Evolutionary conservation across 148 eudicot genomes (phyloP).

Genomic region (Dysphania ambrosioides): DNA sequence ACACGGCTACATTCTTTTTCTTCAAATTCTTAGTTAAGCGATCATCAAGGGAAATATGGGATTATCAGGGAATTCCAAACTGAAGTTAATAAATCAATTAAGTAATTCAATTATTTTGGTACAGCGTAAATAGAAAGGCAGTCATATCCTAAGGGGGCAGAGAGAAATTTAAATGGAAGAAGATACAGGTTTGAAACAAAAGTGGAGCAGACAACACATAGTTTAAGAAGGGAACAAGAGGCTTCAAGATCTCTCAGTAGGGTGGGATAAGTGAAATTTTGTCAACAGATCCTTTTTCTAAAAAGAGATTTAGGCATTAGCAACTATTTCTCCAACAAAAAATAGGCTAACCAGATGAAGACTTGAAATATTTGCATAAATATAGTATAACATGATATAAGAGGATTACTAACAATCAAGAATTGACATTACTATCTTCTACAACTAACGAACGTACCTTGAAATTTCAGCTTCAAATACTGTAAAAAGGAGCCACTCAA

Average conservation of each 20-base stretch:
- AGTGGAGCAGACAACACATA: neutral
- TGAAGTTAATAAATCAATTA: no score
- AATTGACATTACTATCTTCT: neutral
- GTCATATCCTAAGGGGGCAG: no score
- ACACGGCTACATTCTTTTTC: no score
- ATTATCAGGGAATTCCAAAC: neutral
- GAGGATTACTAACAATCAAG: no score
- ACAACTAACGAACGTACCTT: slow-evolving; percentile 41
- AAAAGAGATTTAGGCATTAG: neutral
- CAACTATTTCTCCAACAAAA: no score
- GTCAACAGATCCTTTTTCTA: neutral
- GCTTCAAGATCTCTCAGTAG: neutral
- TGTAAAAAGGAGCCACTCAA: slow-evolving; percentile 99
- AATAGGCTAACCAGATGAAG: neutral
- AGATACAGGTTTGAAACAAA: neutral
- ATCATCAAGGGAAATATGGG: neutral
- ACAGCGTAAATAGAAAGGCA: no score
- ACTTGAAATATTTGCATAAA: neutral
- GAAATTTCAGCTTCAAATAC: slow-evolving; percentile 98
- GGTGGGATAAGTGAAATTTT: neutral
- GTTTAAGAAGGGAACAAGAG: neutral
- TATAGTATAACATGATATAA: neutral
- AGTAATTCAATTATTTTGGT: no score
- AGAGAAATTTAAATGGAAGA: neutral
- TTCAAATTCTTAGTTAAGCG: neutral